A percentile compares a stretch with the other conserved stretches of the same genome.
Evolutionary conservation across 208 protist genomes (phyloP).

Genomic region (Porcisia deanei): DNA sequence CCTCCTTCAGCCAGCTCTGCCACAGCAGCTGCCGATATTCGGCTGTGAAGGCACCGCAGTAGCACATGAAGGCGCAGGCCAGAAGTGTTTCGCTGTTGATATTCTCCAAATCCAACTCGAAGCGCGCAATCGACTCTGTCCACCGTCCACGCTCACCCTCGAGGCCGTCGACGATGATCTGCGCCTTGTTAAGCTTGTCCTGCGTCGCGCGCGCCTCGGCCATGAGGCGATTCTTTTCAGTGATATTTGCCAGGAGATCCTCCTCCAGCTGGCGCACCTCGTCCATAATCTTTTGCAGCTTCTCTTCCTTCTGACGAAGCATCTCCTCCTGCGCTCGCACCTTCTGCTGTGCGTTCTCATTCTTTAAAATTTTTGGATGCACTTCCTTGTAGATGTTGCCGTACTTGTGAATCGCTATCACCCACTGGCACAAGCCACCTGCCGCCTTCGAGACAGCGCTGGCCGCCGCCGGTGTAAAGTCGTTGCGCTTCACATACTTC

Average conservation of each 20-base stretch:
- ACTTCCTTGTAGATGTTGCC: constrained; percentile 97
- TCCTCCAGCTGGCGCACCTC: constrained; percentile 92
- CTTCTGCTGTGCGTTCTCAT: constrained; percentile 93
- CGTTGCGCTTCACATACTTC: constrained; percentile 93
- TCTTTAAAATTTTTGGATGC: constrained; percentile 95
- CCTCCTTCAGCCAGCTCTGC: constrained; percentile 92
- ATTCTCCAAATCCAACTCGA: constrained; percentile 89
- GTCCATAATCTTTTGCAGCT: constrained; percentile 93
- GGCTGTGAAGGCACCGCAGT: constrained; percentile 96
- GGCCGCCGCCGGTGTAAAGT: constrained; percentile 93
- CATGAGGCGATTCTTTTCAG: constrained; percentile 94
- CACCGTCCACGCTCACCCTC: constrained; percentile 97
- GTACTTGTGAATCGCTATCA: constrained; percentile 98
- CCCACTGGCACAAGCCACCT: constrained; percentile 97
- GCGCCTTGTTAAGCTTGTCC: constrained; percentile 96
- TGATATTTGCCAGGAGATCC: constrained; percentile 89
- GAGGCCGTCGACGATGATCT: constrained; percentile 97
- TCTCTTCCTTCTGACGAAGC: constrained; percentile 92
- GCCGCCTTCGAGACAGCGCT: constrained; percentile 95
- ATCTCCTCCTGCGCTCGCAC: constrained; percentile 95
- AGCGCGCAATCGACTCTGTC: constrained; percentile 93
- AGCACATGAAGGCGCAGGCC: constrained; percentile 97
- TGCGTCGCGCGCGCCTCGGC: constrained; percentile 94
- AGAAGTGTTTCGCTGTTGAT: constrained; percentile 97
- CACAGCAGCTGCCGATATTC: constrained; percentile 94